Evolutionary conservation across 2,329 filamentous ascomycete genomes (phyloP).

Genomic region (Aspergillus sp.): DNA sequence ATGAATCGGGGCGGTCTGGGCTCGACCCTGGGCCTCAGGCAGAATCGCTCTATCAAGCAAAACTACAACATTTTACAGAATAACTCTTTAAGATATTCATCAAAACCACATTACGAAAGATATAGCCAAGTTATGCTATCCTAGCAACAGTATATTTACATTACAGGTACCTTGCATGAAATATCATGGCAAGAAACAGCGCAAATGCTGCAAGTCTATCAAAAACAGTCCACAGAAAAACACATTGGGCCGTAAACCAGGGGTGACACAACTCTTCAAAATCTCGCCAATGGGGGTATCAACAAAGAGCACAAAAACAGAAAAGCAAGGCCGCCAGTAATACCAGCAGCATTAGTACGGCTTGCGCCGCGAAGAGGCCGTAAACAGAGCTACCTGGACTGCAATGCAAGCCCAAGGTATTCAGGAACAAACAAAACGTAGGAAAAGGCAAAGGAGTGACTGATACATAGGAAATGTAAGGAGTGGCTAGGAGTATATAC

Average conservation of each 20-base stretch:
- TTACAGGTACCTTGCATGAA: conserved; percentile 5
- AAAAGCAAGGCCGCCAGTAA: conserved; percentile 17
- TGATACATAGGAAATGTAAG: conserved; percentile 7
- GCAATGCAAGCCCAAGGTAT: conserved; percentile 8
- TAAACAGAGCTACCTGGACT: conserved; percentile 14
- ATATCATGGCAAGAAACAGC: conserved; percentile 7
- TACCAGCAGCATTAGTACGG: conserved; percentile 6
- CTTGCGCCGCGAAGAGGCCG: background rate
- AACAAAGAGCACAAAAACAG: conserved; percentile 21
- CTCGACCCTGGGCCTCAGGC: conserved; percentile 13
- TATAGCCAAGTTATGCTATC: background rate
- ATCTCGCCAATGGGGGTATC: conserved; percentile 26
- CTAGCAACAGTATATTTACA: conserved; percentile 1
- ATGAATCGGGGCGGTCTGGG: conserved; percentile 32
- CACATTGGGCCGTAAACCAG: conserved; percentile 9
- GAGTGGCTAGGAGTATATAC: conserved; percentile 16
- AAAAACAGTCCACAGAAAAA: conserved; percentile 10
- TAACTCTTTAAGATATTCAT: background rate
- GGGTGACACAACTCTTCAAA: conserved; percentile 22
- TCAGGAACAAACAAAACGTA: conserved; percentile 7
- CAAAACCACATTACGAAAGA: background rate
- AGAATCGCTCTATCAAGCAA: background rate
- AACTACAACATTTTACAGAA: background rate
- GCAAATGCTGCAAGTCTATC: conserved; percentile 21
- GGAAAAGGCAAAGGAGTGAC: conserved; percentile 4